phyloP scores from a whole-genome alignment of 1,139 yeast genomes.

The Pichia sp. region DNA sequence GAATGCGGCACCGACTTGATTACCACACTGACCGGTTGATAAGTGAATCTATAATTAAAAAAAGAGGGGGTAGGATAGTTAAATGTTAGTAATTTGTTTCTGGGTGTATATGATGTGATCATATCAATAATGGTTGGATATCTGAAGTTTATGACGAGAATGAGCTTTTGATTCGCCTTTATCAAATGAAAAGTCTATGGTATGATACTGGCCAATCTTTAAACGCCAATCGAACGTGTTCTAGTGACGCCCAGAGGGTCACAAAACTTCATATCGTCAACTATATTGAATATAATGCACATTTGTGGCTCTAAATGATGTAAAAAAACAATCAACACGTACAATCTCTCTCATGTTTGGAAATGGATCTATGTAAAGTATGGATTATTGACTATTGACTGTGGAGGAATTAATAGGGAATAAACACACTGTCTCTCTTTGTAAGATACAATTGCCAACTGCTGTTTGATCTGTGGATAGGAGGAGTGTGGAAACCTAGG shows the following conservation, averaged over 20 bases:
- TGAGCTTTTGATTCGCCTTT: not conserved
- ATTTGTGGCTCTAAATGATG: too few species aligned
- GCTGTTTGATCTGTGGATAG: not conserved
- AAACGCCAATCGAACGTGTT: too few species aligned
- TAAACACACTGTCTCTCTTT: not conserved
- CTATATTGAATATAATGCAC: too few species aligned
- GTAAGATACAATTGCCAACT: not conserved
- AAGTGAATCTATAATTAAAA: constrained; percentile 66
- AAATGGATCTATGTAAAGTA: not conserved
- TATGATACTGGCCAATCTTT: too few species aligned
- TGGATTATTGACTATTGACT: not conserved
- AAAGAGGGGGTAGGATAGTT: too few species aligned
- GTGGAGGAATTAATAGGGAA: not conserved
- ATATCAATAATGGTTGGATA: not conserved
- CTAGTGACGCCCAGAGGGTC: too few species aligned
- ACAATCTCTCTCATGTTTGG: constrained; percentile 22
- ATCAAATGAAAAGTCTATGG: too few species aligned
- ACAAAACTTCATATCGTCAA: too few species aligned
- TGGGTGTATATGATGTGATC: too few species aligned
- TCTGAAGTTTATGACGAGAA: not conserved
- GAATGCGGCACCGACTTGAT: constrained; percentile 97
- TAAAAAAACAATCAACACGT: constrained; percentile 10
- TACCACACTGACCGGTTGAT: constrained; percentile 99
- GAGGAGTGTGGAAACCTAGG: too few species aligned
- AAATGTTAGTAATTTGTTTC: too few species aligned